A percentile compares a stretch with the other conserved stretches of the same genome.
Evolutionary conservation across 768 basidiomycete genomes (phyloP).

Genomic region (Mycena chlorophos): DNA sequence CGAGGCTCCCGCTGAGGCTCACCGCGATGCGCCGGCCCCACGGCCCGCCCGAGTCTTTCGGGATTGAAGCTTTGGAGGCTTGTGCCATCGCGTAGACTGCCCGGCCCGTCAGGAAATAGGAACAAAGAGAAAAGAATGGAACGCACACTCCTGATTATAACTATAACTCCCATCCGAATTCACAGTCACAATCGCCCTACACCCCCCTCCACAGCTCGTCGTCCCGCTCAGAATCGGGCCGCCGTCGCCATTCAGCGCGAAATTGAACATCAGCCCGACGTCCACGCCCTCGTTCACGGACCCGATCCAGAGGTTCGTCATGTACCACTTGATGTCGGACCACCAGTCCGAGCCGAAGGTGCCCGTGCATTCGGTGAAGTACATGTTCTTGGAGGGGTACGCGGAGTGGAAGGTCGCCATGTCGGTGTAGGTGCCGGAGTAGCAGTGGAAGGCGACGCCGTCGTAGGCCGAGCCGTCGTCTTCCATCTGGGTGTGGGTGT

Average conservation of each 20-base stretch:
- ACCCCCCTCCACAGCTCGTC: slow-evolving; percentile 62
- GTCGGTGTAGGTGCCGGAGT: slow-evolving; percentile 5
- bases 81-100: slow-evolving; percentile 68
- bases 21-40: slow-evolving; percentile 72
- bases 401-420: slow-evolving; percentile 11
- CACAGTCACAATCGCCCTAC: slow-evolving; percentile 66
- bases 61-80: slow-evolving; percentile 73
- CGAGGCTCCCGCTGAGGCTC: slow-evolving; percentile 53
- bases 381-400: slow-evolving; percentile 10
- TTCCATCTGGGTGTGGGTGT: slow-evolving; percentile 43
- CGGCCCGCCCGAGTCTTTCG: slow-evolving; percentile 67
- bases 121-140: no score
- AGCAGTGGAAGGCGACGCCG: slow-evolving; percentile 72
- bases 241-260: slow-evolving; percentile 61
- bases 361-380: slow-evolving; percentile 18
- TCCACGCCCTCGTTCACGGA: slow-evolving; percentile 39
- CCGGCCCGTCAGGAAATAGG: no score
- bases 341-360: slow-evolving; percentile 64
- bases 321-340: slow-evolving; percentile 78
- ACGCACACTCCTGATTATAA: slow-evolving; percentile 64
- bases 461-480: slow-evolving; percentile 54
- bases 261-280: slow-evolving; percentile 72
- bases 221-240: slow-evolving; percentile 64
- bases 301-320: slow-evolving; percentile 48
- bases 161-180: slow-evolving; percentile 62